Conservation (phyloP, 768 basidiomycete species). For the Phylloporus arenicola region DNA sequence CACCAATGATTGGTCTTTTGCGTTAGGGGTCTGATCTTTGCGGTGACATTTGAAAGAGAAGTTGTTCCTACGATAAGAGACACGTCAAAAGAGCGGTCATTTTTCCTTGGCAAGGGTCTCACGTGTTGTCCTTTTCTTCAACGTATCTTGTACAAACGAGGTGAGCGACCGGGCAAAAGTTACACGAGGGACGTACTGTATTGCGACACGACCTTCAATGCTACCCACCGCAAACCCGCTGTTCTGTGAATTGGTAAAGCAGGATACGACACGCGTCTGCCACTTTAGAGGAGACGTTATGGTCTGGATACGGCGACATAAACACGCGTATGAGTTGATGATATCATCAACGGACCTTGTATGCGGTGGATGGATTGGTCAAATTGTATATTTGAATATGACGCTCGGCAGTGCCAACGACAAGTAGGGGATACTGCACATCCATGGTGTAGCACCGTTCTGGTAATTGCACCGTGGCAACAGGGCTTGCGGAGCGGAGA, state of each 20-base stretch:
- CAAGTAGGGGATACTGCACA: slow-evolving; percentile 75
- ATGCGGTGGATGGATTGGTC: slow-evolving; percentile 69
- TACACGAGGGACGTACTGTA: slow-evolving; percentile 64
- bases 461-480: slow-evolving; percentile 76
- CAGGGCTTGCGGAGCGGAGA: slow-evolving; percentile 66
- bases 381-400: slow-evolving; percentile 89
- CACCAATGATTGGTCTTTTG: slow-evolving; percentile 64
- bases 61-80: slow-evolving; percentile 46
- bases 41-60: slow-evolving; percentile 88
- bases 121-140: slow-evolving; percentile 77
- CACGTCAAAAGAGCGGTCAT: not conserved
- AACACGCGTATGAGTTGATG: not conserved
- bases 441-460: slow-evolving; percentile 90
- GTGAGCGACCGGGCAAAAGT: not conserved
- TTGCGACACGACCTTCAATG: slow-evolving; percentile 88
- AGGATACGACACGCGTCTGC: slow-evolving; percentile 85
- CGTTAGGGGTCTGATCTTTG: slow-evolving; percentile 47
- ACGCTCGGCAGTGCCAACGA: slow-evolving; percentile 89
- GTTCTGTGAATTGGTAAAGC: slow-evolving; percentile 61
- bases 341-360: slow-evolving; percentile 50
- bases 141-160: slow-evolving; percentile 53
- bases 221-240: slow-evolving; percentile 83
- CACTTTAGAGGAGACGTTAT: slow-evolving; percentile 86
- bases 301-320: slow-evolving; percentile 41
- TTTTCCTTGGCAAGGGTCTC: slow-evolving; percentile 21